phyloP scores from a whole-genome alignment of 2,329 filamentous ascomycete species.

The Botrytis sinoallii region DNA sequence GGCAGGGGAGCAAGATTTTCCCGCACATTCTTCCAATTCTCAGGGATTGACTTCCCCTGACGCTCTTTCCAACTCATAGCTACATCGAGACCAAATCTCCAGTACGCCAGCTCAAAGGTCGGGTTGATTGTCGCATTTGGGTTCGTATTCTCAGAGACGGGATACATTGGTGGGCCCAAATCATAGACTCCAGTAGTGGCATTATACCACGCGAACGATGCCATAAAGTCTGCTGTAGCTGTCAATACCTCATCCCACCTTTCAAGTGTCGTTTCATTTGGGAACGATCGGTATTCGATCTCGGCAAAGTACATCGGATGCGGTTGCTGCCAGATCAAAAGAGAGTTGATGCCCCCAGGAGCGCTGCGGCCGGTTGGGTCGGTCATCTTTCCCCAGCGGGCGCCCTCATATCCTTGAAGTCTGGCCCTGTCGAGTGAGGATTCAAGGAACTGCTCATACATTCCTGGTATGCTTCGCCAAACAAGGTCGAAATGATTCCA shows the following conservation, averaged over 20 bases:
- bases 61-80: constrained; percentile 52
- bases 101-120: constrained; percentile 58
- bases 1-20: constrained; percentile 54
- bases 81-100: constrained; percentile 56
- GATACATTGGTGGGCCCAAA: constrained; percentile 50
- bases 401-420: constrained; percentile 39
- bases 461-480: constrained; percentile 39
- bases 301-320: constrained; percentile 60
- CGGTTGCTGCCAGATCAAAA: constrained; percentile 62
- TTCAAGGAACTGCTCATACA: constrained; percentile 39
- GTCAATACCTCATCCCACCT: constrained; percentile 54
- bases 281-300: constrained; percentile 49
- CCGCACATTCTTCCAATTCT: constrained; percentile 47
- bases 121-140: constrained; percentile 56
- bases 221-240: constrained; percentile 57
- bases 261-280: constrained; percentile 43
- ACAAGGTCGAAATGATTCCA: constrained; percentile 42
- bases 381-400: constrained; percentile 54
- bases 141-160: constrained; percentile 55
- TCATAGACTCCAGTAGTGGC: constrained; percentile 49
- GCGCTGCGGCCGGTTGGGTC: constrained; percentile 54
- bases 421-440: constrained; percentile 37
- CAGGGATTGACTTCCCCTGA: constrained; percentile 44
- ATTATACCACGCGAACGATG: constrained; percentile 55
- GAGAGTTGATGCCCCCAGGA: constrained; percentile 58